Evolutionary conservation across 2,329 filamentous ascomycete genomes (phyloP).

Genomic region (Fusarium veterinarium): DNA sequence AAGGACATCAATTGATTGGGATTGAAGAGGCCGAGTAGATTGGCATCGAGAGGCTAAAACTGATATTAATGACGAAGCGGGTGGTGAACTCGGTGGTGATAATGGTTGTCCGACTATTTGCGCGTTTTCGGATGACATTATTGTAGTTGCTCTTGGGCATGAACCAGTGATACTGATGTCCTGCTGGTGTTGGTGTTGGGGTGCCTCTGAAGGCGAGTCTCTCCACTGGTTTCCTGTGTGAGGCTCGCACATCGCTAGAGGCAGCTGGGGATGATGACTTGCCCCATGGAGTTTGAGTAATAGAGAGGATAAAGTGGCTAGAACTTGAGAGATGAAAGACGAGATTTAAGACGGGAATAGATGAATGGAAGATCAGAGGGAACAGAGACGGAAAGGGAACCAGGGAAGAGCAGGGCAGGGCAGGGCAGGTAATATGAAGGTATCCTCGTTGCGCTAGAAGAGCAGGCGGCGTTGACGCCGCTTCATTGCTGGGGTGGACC

Average conservation of each 20-base stretch:
- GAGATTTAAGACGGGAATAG: neutral
- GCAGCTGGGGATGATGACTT: slow-evolving; percentile 20
- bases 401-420: slow-evolving; percentile 34
- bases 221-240: slow-evolving; percentile 33
- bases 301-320: neutral
- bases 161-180: neutral
- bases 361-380: slow-evolving; percentile 13
- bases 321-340: neutral
- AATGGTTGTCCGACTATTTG: slow-evolving; percentile 14
- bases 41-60: slow-evolving; percentile 4
- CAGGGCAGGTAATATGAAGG: slow-evolving; percentile 44
- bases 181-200: slow-evolving; percentile 6
- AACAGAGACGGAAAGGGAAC: slow-evolving; percentile 15
- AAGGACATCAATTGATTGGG: slow-evolving; percentile 38
- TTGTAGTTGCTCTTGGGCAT: neutral
- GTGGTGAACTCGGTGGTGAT: slow-evolving; percentile 38
- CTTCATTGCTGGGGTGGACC: slow-evolving; percentile 41
- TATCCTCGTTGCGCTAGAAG: slow-evolving; percentile 46
- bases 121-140: slow-evolving; percentile 9
- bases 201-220: slow-evolving; percentile 27
- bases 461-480: slow-evolving; percentile 46
- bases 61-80: slow-evolving; percentile 7
- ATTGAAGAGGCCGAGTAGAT: neutral
- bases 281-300: slow-evolving; percentile 36
- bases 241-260: slow-evolving; percentile 42